These are phyloP conservation scores for Apiospora sp. DNA, from an alignment of 2,329 filamentous ascomycete species.

Conservation along the genomic window DNA sequence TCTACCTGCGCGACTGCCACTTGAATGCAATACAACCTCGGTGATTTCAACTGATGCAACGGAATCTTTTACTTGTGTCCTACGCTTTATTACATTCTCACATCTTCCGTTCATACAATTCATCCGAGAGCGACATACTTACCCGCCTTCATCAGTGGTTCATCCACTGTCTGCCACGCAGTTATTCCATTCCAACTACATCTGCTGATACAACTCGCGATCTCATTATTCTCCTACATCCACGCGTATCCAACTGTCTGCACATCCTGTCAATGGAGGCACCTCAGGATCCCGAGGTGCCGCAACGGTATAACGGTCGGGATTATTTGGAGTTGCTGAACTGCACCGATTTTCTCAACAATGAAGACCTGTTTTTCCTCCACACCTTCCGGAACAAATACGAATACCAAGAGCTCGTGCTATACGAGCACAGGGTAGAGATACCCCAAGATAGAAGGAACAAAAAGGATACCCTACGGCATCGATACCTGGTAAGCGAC, in stretches of 20 bases:
- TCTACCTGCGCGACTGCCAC: neutral
- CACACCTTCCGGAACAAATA: neutral
- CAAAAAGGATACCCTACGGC: neutral
- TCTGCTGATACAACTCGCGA: too few species aligned
- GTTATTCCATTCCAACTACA: too few species aligned
- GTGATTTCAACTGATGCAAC: neutral
- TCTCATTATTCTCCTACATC: too few species aligned
- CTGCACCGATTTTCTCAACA: neutral
- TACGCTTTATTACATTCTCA: neutral
- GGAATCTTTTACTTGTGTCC: too few species aligned
- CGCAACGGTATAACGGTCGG: neutral
- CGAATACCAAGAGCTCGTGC: neutral
- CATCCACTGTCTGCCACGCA: too few species aligned
- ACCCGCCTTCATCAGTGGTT: too few species aligned
- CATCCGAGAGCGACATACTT: too few species aligned
- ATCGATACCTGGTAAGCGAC: neutral
- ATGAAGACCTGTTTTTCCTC: neutral
- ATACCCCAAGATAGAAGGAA: neutral
- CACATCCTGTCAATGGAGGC: too few species aligned
- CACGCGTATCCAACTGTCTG: neutral
- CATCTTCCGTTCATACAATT: neutral
- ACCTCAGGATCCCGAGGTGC: neutral
- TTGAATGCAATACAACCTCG: neutral
- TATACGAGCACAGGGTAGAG: neutral
- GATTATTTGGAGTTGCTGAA: neutral